phyloP scores from a whole-genome alignment of 108 stramenopile genomes.

The Pseudonitzschia pungens region DNA sequence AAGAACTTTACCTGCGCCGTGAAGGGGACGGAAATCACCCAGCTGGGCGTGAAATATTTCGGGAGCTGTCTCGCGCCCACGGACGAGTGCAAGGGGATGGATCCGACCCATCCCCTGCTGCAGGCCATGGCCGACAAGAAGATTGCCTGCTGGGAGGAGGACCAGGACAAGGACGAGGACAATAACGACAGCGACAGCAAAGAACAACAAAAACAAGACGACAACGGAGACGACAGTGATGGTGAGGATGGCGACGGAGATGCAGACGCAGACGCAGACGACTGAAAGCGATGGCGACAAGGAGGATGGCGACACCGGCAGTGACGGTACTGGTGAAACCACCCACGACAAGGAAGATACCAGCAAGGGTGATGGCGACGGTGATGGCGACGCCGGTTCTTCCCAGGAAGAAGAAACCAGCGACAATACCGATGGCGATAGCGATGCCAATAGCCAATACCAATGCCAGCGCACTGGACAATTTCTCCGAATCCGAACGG shows the following conservation, averaged over 20 bases:
- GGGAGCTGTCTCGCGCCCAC: background rate
- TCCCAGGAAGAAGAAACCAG: background rate
- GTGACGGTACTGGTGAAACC: background rate
- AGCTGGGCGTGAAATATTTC: background rate
- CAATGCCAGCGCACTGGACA: background rate
- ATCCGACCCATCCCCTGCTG: background rate
- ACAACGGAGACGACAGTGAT: background rate
- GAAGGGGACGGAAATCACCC: background rate
- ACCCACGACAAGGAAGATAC: background rate
- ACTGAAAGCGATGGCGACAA: background rate
- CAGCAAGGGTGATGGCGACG: background rate
- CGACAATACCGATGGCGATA: background rate
- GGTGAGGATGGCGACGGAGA: background rate
- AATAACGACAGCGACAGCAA: background rate
- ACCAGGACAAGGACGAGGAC: background rate
- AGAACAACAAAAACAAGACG: background rate
- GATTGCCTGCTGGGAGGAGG: background rate
- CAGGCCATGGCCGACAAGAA: background rate
- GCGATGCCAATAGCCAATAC: background rate
- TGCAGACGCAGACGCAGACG: background rate
- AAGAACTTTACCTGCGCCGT: slow-evolving; percentile 8
- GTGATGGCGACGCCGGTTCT: background rate
- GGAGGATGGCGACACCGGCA: background rate
- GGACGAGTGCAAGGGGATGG: slow-evolving; percentile 7
- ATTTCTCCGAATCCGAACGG: background rate